Evolutionary conservation across 768 basidiomycete species (phyloP), one percentile per base, ranked within the genome.

Genomic region (Amanita fuliginea): DNA sequence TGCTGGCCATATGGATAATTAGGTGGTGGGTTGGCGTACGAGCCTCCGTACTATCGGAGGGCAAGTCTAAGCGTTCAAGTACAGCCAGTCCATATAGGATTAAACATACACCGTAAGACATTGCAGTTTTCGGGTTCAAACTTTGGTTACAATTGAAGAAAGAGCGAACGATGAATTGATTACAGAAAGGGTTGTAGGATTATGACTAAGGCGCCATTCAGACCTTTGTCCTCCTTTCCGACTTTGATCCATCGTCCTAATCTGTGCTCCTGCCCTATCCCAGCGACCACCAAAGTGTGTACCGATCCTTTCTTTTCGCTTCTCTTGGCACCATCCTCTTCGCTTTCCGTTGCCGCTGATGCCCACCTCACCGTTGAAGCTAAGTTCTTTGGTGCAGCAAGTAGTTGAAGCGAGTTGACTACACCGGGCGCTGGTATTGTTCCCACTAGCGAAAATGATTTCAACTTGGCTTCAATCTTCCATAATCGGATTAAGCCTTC

Each of bases 401-500:
- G 55, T 46, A 99, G 65, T 62, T 95, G 92, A 3, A 98, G 71
- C 4, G 91, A 90, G 67, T 99, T 99, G 60, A 97, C 71, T 50
- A 95, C 78, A 0, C 96, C 96, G 0, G 72, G 75, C 0, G 78
- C 81, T 1, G 80, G 67, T 16, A 94, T 64, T 4, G 72, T 77
- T 11, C 81, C 82, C 10, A 82, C 59, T 1, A 76, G 76, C 10
- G 77, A 64, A 64, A 99, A 95, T 0, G 83, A 83, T 58, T 80
- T 85, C 11, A 94, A 65, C 54, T 80, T 84, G 0, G 78, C 57
- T 54, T 93, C 86, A 28, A 99, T 71, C 59, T 88, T 83, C 95
- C 96, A 99, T 62, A 99, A 69, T 44, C 87, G 85, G 58, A 98
- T 78, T 42, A 74, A 62, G 40, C 92, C 91, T 54, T 96, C 92